Percentiles rank a stretch among this genome's conserved stretches.
Conservation (phyloP, 2,329 filamentous ascomycete species). For the Talaromyces piceae region DNA sequence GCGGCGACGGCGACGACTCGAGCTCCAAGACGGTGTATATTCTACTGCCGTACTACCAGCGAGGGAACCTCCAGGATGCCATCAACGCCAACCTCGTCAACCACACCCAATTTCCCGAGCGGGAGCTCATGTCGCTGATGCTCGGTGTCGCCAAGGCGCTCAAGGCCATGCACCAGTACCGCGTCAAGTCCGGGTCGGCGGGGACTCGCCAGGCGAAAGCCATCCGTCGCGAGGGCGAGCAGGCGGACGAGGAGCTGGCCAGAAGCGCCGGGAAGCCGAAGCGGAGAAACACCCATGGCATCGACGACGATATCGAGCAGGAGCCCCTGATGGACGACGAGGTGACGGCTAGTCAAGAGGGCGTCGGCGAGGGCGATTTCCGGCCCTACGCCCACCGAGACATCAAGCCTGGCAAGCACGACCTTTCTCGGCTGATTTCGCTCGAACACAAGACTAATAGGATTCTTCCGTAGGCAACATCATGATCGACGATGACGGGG, state of each 20-base stretch:
- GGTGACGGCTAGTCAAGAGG: slow-evolving; percentile 58
- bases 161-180: slow-evolving; percentile 85
- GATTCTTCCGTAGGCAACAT: slow-evolving; percentile 63
- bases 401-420: slow-evolving; percentile 80
- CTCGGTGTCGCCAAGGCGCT: slow-evolving; percentile 84
- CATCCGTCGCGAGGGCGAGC: slow-evolving; percentile 48
- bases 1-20: slow-evolving; percentile 50
- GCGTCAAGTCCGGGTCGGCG: slow-evolving; percentile 51
- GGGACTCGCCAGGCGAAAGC: slow-evolving; percentile 49
- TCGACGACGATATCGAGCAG: slow-evolving; percentile 61
- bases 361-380: slow-evolving; percentile 59
- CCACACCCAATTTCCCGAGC: slow-evolving; percentile 81
- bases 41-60: slow-evolving; percentile 85
- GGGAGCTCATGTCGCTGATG: slow-evolving; percentile 80
- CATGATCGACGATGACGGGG: slow-evolving; percentile 92
- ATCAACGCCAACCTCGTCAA: slow-evolving; percentile 99
- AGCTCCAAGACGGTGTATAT: slow-evolving; percentile 93
- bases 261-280: slow-evolving; percentile 31
- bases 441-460: neutral
- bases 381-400: slow-evolving; percentile 89
- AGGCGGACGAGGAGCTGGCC: slow-evolving; percentile 42
- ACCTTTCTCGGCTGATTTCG: neutral
- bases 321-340: slow-evolving; percentile 78
- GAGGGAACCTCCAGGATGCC: slow-evolving; percentile 93
- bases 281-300: slow-evolving; percentile 38